phyloP scores from a whole-genome alignment of 2,329 filamentous ascomycete species.

The Mycogone perniciosa region DNA sequence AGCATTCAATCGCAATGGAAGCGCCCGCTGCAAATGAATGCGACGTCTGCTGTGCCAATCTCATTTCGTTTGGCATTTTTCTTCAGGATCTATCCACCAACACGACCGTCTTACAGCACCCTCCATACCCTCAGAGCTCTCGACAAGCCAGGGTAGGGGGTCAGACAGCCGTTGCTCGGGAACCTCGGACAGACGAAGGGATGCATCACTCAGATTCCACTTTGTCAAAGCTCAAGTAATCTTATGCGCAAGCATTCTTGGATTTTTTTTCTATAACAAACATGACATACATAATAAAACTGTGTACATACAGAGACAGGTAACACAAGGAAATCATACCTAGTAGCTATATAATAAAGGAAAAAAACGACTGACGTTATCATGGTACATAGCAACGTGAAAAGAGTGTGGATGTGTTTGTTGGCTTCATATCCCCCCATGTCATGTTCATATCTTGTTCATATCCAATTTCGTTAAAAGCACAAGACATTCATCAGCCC shows the following conservation, averaged over 20 bases:
- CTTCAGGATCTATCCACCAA: slow-evolving; percentile 28
- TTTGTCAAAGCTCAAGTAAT: too few relatives aligned
- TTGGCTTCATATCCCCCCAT: not conserved
- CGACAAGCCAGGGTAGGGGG: not conserved
- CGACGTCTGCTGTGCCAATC: slow-evolving; percentile 26
- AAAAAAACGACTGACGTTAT: not conserved
- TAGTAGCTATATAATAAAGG: not conserved
- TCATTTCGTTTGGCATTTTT: slow-evolving; percentile 32
- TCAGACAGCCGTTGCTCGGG: too few relatives aligned
- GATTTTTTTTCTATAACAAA: not conserved
- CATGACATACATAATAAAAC: not conserved
- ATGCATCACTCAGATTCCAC: too few relatives aligned
- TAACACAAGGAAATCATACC: slow-evolving; percentile 6
- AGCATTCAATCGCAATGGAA: not conserved
- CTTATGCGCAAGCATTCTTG: not conserved
- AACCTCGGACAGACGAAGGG: too few relatives aligned
- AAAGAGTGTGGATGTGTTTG: slow-evolving; percentile 18
- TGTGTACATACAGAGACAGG: not conserved
- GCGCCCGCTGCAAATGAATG: slow-evolving; percentile 18
- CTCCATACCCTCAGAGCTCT: slow-evolving; percentile 7
- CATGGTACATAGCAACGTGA: not conserved
- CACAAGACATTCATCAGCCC: slow-evolving; percentile 16
- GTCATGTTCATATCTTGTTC: slow-evolving; percentile 10
- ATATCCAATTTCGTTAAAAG: not conserved
- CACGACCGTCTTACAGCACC: slow-evolving; percentile 19